Conservation (phyloP, 164 flowering plant species). For the Macadamia tetraphylla region DNA sequence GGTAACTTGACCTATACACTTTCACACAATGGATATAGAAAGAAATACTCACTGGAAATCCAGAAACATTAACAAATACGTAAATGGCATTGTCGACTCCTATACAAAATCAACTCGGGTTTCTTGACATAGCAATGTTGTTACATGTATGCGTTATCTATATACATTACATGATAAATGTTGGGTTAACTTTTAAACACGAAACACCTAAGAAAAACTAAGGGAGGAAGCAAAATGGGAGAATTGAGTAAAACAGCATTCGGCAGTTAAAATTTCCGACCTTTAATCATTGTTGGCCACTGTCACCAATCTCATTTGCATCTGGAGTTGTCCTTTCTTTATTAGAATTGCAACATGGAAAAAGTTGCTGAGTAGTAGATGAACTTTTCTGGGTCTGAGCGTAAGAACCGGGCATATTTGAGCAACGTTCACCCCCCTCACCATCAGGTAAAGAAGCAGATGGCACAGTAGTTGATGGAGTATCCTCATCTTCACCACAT, state of each 20-base stretch:
- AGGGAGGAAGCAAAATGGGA: not conserved
- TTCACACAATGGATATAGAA: no score
- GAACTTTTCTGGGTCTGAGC: constrained; percentile 25
- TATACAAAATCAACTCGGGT: not conserved
- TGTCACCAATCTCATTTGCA: constrained; percentile 20
- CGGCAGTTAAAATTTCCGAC: not conserved
- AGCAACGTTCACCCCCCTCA: constrained; percentile 3
- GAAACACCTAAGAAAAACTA: no score
- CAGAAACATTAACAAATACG: no score
- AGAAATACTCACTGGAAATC: no score
- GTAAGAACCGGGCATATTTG: constrained; percentile 13
- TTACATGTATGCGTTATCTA: not conserved
- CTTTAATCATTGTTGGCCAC: not conserved
- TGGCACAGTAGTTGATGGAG: constrained; percentile 12
- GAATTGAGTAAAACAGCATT: not conserved
- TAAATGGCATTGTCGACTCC: no score
- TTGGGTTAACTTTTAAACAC: not conserved
- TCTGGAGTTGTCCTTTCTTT: not conserved
- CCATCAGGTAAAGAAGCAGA: constrained; percentile 23
- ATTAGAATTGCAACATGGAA: constrained; percentile 27
- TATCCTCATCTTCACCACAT: constrained; percentile 32
- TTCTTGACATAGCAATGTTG: not conserved
- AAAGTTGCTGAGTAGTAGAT: constrained; percentile 29
- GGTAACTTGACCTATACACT: no score
- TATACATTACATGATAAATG: not conserved